phyloP scores from a whole-genome alignment of 192 early-diverging fungal genomes.

The Podila clonocystis region DNA sequence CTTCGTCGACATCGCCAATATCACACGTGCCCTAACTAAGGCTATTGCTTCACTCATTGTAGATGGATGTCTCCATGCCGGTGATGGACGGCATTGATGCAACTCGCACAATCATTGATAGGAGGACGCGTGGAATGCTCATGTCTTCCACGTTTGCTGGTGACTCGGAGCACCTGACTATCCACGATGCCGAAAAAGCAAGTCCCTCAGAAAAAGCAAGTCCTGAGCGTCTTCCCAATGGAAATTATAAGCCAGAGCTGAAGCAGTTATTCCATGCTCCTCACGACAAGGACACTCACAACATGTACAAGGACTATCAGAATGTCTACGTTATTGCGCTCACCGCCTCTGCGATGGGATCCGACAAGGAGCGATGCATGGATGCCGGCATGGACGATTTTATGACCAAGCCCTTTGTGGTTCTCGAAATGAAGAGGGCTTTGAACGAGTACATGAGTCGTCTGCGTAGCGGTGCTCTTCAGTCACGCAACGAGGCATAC shows the following conservation, averaged over 20 bases:
- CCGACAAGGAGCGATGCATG: conserved; percentile 62
- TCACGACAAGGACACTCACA: neutral
- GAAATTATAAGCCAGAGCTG: neutral
- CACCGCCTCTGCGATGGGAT: conserved; percentile 60
- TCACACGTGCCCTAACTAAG: too few species aligned
- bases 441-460: conserved; percentile 21
- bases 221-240: neutral
- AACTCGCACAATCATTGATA: conserved; percentile 49
- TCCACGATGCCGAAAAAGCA: neutral
- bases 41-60: neutral
- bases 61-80: conserved; percentile 64
- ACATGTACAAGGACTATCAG: conserved; percentile 30
- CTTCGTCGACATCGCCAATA: too few species aligned
- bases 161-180: neutral
- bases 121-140: conserved; percentile 23
- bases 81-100: conserved; percentile 60
- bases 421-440: conserved; percentile 59
- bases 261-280: too few species aligned
- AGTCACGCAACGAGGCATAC: conserved; percentile 26
- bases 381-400: conserved; percentile 68
- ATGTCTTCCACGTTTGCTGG: neutral
- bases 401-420: conserved; percentile 62
- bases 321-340: conserved; percentile 65
- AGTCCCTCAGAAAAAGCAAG: neutral
- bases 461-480: conserved; percentile 14